Conservation (phyloP, 805 yeast genomes). For the Ogataea siamensis region DNA sequence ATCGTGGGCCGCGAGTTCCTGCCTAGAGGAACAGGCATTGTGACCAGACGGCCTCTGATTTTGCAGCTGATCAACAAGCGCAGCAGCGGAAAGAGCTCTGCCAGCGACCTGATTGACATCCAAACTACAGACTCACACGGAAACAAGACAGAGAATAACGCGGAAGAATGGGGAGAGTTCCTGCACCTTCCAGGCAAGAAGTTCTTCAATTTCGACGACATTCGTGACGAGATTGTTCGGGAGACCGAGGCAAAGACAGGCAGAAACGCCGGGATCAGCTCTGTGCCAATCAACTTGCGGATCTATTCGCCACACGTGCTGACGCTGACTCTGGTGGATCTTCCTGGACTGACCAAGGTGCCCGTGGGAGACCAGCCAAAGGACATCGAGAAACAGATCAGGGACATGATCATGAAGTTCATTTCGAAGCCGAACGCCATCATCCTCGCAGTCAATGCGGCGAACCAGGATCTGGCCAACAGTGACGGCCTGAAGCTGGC, state of each 20-base stretch:
- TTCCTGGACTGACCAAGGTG: constrained; percentile 96
- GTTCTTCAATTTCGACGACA: constrained; percentile 83
- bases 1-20: constrained; percentile 89
- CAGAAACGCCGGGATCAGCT: constrained; percentile 82
- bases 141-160: constrained; percentile 62
- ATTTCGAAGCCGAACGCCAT: constrained; percentile 95
- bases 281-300: constrained; percentile 89
- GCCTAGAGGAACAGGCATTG: constrained; percentile 92
- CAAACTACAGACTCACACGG: constrained; percentile 45
- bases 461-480: constrained; percentile 95
- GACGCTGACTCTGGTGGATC: constrained; percentile 90
- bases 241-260: constrained; percentile 88
- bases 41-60: constrained; percentile 49
- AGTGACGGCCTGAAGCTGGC: constrained; percentile 96
- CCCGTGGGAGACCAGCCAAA: constrained; percentile 99
- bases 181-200: constrained; percentile 87
- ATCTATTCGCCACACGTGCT: constrained; percentile 92
- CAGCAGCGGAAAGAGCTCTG: constrained; percentile 30
- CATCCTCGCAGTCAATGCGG: constrained; percentile 90
- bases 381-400: constrained; percentile 92
- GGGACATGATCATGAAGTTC: constrained; percentile 88
- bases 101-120: constrained; percentile 41
- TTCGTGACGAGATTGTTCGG: constrained; percentile 83
- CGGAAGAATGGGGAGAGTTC: constrained; percentile 96
- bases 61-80: constrained; percentile 76